phyloP scores from a whole-genome alignment of 1,284 basidiomycete genomes.

The Volvariella surrecta region DNA sequence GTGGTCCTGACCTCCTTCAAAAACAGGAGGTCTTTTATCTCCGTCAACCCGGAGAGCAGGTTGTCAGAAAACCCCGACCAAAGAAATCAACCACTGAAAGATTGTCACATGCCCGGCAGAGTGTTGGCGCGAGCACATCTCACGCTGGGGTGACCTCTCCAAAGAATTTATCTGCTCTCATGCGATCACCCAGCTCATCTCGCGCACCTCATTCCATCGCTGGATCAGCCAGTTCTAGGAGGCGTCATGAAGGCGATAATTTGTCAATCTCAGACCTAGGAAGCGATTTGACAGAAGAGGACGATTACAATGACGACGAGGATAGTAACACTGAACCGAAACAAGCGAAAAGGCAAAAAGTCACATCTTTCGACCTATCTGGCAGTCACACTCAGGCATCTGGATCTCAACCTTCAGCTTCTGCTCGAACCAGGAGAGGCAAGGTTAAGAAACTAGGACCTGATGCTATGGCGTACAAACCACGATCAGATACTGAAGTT shows the following conservation, averaged over 20 bases:
- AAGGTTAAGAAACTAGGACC: slow-evolving; percentile 17
- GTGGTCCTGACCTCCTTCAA: slow-evolving; percentile 51
- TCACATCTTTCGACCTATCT: background rate
- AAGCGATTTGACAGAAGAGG: slow-evolving; percentile 16
- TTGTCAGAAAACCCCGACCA: slow-evolving; percentile 17
- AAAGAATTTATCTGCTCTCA: slow-evolving; percentile 1
- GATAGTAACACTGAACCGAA: slow-evolving; percentile 10
- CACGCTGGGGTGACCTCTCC: background rate
- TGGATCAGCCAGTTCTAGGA: slow-evolving; percentile 7
- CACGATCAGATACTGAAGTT: slow-evolving; percentile 20
- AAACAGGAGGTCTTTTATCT: slow-evolving; percentile 59
- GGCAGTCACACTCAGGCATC: background rate
- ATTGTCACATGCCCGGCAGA: slow-evolving; percentile 12
- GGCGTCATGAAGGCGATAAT: slow-evolving; percentile 12
- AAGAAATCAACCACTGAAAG: slow-evolving; percentile 14
- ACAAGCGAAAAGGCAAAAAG: slow-evolving; percentile 9
- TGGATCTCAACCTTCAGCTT: background rate
- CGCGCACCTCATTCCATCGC: slow-evolving; percentile 19
- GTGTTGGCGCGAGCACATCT: background rate
- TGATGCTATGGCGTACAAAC: slow-evolving; percentile 35
- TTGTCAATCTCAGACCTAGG: slow-evolving; percentile 14
- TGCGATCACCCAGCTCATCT: slow-evolving; percentile 18
- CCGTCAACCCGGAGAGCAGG: slow-evolving; percentile 32
- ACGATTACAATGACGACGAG: slow-evolving; percentile 16
- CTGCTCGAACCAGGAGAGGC: background rate